These are phyloP conservation scores for Nicotiana tomentosiformis DNA, from an alignment of 257 asterid genomes.

Conservation along the genomic window DNA sequence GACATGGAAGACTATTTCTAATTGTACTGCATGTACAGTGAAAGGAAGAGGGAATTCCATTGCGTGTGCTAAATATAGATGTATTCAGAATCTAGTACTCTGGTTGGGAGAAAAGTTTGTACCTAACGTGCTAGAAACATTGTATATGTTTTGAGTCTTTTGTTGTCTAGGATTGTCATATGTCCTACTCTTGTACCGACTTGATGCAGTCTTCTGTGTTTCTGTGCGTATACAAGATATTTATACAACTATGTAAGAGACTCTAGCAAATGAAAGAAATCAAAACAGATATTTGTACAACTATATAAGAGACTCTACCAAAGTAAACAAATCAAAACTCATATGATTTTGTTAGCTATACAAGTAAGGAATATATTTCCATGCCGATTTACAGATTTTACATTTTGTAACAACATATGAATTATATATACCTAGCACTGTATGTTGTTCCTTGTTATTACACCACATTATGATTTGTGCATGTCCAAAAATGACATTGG, in stretches of 20 bases:
- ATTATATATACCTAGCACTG: too few species aligned
- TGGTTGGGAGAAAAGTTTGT: background rate
- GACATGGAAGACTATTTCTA: too few species aligned
- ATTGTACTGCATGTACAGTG: too few species aligned
- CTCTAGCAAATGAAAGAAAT: background rate
- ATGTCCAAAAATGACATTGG: background rate
- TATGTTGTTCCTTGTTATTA: background rate
- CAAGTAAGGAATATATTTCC: background rate
- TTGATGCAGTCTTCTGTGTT: background rate
- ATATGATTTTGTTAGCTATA: background rate
- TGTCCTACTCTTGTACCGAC: background rate
- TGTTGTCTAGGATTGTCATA: background rate
- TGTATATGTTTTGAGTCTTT: background rate
- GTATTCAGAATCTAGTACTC: background rate
- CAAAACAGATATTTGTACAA: background rate
- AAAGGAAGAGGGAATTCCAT: background rate
- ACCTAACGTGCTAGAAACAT: background rate
- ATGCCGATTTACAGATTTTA: background rate
- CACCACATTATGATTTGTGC: background rate
- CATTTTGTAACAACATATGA: background rate
- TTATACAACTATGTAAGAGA: background rate
- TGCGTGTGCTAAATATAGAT: background rate
- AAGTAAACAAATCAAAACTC: background rate
- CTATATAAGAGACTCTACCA: background rate
- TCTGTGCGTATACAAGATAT: background rate